Evolutionary conservation across 306 rosid species (phyloP).

Genomic region (Lathyrus sativus): DNA sequence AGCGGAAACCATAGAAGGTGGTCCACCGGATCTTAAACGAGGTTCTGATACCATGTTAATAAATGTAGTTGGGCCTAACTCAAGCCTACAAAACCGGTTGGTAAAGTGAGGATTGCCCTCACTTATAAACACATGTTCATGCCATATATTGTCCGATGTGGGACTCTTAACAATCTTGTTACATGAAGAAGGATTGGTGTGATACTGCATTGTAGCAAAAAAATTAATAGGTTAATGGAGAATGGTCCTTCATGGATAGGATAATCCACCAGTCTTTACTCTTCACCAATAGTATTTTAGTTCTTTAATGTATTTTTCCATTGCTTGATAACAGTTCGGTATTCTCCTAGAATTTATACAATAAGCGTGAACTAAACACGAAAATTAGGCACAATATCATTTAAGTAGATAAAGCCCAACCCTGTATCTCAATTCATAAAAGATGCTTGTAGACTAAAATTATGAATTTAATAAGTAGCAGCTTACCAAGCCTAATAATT

Average conservation of each 20-base stretch:
- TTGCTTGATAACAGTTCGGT: not conserved
- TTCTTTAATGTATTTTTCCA: not conserved
- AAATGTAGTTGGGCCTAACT: too few species aligned
- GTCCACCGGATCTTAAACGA: too few species aligned
- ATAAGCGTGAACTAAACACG: not conserved
- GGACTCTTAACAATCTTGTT: too few species aligned
- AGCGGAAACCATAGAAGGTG: too few species aligned
- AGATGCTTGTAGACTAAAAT: slow-evolving; percentile 5
- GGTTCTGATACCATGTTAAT: too few species aligned
- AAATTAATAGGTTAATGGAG: not conserved
- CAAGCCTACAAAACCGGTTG: too few species aligned
- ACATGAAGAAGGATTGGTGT: not conserved
- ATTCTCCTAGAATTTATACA: not conserved
- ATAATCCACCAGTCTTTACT: not conserved
- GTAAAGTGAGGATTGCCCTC: too few species aligned
- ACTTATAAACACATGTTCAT: too few species aligned
- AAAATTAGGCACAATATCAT: not conserved
- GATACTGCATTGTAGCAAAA: not conserved
- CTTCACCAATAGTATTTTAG: not conserved
- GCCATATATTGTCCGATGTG: too few species aligned
- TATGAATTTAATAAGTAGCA: not conserved
- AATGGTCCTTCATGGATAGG: not conserved
- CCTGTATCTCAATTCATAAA: not conserved
- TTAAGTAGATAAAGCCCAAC: not conserved
- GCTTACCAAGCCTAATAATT: not conserved